Evolutionary conservation across 495 filamentous ascomycete species (phyloP).

Genomic region (Aspergillus asperescens): DNA sequence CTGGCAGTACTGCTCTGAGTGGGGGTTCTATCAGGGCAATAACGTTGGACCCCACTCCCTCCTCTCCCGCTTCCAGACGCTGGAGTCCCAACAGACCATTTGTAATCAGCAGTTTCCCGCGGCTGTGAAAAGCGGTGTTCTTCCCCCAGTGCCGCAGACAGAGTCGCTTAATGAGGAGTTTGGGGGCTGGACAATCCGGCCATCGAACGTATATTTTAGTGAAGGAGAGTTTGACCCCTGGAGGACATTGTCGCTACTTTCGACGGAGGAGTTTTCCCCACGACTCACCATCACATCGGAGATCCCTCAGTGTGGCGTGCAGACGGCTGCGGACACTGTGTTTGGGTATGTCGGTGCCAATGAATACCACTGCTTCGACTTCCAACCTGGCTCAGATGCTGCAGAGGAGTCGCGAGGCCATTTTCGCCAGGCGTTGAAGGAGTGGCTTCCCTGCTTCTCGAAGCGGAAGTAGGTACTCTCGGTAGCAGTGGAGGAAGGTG

Average conservation of each 20-base stretch:
- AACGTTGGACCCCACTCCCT: constrained; percentile 47
- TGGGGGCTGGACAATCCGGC: constrained; percentile 53
- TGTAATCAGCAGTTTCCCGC: constrained; percentile 52
- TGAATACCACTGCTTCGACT: constrained; percentile 51
- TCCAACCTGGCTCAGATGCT: constrained; percentile 26
- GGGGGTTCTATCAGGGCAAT: constrained; percentile 51
- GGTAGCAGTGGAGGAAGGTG: too few relatives aligned
- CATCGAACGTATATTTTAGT: constrained; percentile 53
- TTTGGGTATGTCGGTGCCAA: constrained; percentile 49
- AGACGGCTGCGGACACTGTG: constrained; percentile 31
- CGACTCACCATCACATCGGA: constrained; percentile 31
- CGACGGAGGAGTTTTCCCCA: constrained; percentile 40
- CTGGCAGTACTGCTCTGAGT: constrained; percentile 59
- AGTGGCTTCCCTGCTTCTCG: constrained; percentile 45
- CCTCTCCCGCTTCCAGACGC: constrained; percentile 47
- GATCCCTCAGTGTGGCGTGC: constrained; percentile 44
- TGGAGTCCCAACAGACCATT: constrained; percentile 44
- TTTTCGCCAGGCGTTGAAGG: constrained; percentile 39
- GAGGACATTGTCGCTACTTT: constrained; percentile 48
- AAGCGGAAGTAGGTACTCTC: neutral
- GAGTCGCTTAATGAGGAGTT: constrained; percentile 39
- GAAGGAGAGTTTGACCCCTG: constrained; percentile 57
- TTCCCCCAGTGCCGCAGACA: constrained; percentile 38
- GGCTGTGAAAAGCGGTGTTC: constrained; percentile 36
- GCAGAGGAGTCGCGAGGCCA: constrained; percentile 30